phyloP scores from a whole-genome alignment of 768 basidiomycete genomes.

The Panaeolus cyanescens region DNA sequence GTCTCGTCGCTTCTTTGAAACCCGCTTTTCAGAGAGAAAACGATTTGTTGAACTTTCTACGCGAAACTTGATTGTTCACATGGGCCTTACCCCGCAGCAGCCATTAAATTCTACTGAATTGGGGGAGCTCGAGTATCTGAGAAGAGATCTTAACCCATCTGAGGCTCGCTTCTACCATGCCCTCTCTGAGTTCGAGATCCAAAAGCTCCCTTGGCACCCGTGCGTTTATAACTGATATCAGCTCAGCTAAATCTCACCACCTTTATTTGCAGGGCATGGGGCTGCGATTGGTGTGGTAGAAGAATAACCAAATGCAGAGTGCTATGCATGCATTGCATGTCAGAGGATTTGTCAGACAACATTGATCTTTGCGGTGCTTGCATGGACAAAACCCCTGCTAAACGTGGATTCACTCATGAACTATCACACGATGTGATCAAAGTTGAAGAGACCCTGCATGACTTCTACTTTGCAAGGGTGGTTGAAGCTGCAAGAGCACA shows the following conservation, averaged over 20 bases:
- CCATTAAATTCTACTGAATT: constrained; percentile 27
- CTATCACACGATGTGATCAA: constrained; percentile 32
- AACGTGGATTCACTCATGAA: constrained; percentile 32
- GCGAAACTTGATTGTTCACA: constrained; percentile 27
- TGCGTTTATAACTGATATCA: constrained; percentile 13
- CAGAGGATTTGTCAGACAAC: constrained; percentile 33
- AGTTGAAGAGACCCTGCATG: constrained; percentile 32
- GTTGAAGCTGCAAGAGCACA: constrained; percentile 26
- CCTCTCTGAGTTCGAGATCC: constrained; percentile 31
- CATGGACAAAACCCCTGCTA: constrained; percentile 27
- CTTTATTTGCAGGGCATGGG: constrained; percentile 22
- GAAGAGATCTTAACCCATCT: constrained; percentile 31
- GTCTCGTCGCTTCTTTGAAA: constrained; percentile 32
- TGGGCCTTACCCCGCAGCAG: constrained; percentile 31
- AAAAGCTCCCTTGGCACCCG: constrained; percentile 38
- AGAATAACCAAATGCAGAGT: constrained; percentile 32
- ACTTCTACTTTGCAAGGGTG: constrained; percentile 27
- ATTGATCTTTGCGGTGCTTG: constrained; percentile 34
- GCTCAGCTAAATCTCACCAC: background rate
- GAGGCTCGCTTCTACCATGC: constrained; percentile 37
- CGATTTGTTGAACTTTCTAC: constrained; percentile 31
- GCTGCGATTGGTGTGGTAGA: constrained; percentile 34
- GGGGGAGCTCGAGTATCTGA: constrained; percentile 29
- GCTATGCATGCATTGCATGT: constrained; percentile 33
- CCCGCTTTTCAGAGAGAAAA: constrained; percentile 29